phyloP scores from a whole-genome alignment of 129 eudicot species.

The Flaveria brownii region DNA sequence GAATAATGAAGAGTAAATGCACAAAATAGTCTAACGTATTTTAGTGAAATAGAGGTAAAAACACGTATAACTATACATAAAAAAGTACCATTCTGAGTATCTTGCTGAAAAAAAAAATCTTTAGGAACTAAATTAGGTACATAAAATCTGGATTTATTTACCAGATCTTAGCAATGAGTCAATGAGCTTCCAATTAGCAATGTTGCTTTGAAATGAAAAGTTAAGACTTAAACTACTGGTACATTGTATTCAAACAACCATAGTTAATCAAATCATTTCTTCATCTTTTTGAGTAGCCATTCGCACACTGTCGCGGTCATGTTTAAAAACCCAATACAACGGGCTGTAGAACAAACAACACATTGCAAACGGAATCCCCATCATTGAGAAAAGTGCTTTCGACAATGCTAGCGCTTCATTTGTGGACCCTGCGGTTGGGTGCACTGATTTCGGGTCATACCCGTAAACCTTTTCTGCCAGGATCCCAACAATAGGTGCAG shows the following conservation, averaged over 20 bases:
- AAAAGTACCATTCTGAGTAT: neutral
- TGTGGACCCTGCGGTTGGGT: conserved; percentile 59
- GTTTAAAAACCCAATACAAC: conserved; percentile 71
- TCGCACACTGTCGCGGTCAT: conserved; percentile 74
- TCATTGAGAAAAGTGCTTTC: conserved; percentile 85
- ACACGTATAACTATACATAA: no score
- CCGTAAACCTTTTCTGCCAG: conserved; percentile 91
- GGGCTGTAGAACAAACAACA: conserved; percentile 89
- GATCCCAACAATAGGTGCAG: conserved; percentile 92
- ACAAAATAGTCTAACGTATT: no score
- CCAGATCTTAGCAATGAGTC: neutral
- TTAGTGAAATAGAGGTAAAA: no score
- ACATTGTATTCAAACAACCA: neutral
- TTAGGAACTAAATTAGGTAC: no score
- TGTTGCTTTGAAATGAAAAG: neutral
- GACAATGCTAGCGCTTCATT: conserved; percentile 91
- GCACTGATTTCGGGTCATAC: conserved; percentile 70
- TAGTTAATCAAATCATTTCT: conserved; percentile 54
- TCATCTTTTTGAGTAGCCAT: conserved; percentile 59
- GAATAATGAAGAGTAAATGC: neutral
- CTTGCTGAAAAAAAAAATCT: neutral
- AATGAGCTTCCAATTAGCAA: neutral
- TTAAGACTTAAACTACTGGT: conserved; percentile 4
- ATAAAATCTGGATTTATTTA: neutral
- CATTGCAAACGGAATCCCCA: conserved; percentile 91